Conservation (phyloP, 257 asterid species). For the Asclepias syriaca region DNA sequence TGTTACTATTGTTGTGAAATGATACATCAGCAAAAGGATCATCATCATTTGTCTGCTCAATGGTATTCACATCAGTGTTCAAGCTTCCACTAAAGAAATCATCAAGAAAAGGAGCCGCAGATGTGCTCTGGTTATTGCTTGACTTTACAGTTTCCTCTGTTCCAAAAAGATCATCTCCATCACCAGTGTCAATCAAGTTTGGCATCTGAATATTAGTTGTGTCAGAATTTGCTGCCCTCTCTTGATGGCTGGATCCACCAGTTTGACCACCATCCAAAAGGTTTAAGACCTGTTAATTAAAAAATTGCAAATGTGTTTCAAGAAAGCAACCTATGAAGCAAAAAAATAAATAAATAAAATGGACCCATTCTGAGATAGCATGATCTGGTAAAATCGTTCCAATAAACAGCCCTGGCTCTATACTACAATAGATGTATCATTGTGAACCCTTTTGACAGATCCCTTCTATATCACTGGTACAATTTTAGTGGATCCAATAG, state of each 20-base stretch:
- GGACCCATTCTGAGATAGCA: not conserved
- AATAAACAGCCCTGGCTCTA: not conserved
- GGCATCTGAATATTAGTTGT: slow-evolving; percentile 51
- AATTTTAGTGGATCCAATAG: not conserved
- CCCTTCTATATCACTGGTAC: not conserved
- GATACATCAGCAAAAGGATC: slow-evolving; percentile 98
- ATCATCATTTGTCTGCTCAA: slow-evolving; percentile 47
- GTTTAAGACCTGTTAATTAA: slow-evolving; percentile 54
- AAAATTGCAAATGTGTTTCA: slow-evolving; percentile 7
- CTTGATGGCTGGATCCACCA: slow-evolving; percentile 35
- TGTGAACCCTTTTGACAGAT: not conserved
- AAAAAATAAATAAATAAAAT: not conserved
- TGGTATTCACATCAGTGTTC: slow-evolving; percentile 29
- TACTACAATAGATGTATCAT: not conserved
- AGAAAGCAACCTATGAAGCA: not conserved
- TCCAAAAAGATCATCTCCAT: slow-evolving; percentile 46
- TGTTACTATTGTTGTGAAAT: slow-evolving; percentile 49
- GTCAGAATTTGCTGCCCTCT: slow-evolving; percentile 36
- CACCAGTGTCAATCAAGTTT: slow-evolving; percentile 86
- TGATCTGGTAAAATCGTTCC: not conserved
- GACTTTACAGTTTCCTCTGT: slow-evolving; percentile 33
- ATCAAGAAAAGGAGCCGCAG: slow-evolving; percentile 56
- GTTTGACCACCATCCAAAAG: slow-evolving; percentile 57
- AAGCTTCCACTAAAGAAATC: slow-evolving; percentile 64
- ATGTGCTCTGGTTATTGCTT: slow-evolving; percentile 34